Evolutionary conservation across 192 early-diverging fungal species (phyloP).

Genomic region (Coemansia sp.): DNA sequence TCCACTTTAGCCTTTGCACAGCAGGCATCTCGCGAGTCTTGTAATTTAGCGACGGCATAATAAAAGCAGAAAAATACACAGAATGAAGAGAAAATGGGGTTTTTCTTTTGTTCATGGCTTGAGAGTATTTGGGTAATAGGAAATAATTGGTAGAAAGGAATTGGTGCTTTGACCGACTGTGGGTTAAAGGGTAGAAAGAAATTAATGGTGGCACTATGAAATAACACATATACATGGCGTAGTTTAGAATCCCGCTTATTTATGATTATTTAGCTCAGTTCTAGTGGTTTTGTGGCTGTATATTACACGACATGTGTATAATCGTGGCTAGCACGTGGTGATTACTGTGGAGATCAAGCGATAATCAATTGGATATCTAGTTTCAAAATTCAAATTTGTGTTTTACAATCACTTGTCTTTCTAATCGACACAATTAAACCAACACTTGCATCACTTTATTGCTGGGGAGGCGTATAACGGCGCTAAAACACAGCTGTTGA

Average conservation of each 20-base stretch:
- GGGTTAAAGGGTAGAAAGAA: too few relatives aligned
- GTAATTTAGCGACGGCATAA: slow-evolving; percentile 2
- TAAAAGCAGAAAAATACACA: slow-evolving; percentile 1
- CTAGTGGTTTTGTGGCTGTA: too few relatives aligned
- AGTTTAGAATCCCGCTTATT: too few relatives aligned
- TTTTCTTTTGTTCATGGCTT: background rate
- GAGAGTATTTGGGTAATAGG: background rate
- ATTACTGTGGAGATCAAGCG: background rate
- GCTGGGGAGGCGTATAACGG: too few relatives aligned
- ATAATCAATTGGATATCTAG: background rate
- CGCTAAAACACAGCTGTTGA: too few relatives aligned
- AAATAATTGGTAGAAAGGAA: background rate
- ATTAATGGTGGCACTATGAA: too few relatives aligned
- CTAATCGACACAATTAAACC: background rate
- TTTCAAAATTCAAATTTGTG: background rate
- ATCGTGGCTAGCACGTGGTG: background rate
- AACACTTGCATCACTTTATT: too few relatives aligned
- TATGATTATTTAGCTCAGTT: background rate
- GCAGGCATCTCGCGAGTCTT: background rate
- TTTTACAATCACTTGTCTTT: background rate
- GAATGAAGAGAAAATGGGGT: background rate
- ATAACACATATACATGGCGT: too few relatives aligned
- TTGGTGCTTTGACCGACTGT: too few relatives aligned
- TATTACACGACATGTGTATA: too few relatives aligned
- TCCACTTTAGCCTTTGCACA: slow-evolving; percentile 13